Evolutionary conservation across 139 green algal species (phyloP).

Genomic region (Chlorella sorokiniana): DNA sequence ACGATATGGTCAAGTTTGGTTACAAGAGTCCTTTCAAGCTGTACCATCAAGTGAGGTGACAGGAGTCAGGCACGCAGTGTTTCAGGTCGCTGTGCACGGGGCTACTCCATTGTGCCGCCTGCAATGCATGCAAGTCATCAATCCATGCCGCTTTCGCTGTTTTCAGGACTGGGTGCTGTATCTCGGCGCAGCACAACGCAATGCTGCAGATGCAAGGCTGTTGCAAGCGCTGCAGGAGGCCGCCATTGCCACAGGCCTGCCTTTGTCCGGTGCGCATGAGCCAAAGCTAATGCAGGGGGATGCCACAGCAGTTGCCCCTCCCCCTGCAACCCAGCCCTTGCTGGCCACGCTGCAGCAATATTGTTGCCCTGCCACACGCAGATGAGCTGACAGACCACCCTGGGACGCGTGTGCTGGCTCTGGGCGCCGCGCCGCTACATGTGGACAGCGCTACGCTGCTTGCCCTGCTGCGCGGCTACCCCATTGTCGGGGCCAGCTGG

Average conservation of each 20-base stretch:
- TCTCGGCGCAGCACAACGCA: background rate
- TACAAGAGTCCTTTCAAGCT: conserved; percentile 4
- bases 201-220: background rate
- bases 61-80: background rate
- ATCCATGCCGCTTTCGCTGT: background rate
- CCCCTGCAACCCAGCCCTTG: no score
- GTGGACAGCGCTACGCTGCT: conserved; percentile 18
- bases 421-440: background rate
- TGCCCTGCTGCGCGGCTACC: conserved; percentile 21
- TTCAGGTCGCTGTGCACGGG: background rate
- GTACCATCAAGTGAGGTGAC: background rate
- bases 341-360: no score
- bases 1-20: background rate
- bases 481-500: conserved; percentile 1
- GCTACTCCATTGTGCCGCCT: background rate
- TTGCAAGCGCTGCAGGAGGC: background rate
- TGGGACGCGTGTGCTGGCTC: conserved; percentile 11
- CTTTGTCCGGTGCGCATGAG: background rate
- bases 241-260: background rate
- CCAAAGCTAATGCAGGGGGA: background rate
- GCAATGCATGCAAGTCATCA: background rate
- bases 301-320: background rate
- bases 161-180: conserved; percentile 30
- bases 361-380: background rate
- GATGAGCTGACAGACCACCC: conserved; percentile 20